phyloP scores from a whole-genome alignment of 371 early-diverging fungal genomes.

The Synchytrium microbalum region DNA sequence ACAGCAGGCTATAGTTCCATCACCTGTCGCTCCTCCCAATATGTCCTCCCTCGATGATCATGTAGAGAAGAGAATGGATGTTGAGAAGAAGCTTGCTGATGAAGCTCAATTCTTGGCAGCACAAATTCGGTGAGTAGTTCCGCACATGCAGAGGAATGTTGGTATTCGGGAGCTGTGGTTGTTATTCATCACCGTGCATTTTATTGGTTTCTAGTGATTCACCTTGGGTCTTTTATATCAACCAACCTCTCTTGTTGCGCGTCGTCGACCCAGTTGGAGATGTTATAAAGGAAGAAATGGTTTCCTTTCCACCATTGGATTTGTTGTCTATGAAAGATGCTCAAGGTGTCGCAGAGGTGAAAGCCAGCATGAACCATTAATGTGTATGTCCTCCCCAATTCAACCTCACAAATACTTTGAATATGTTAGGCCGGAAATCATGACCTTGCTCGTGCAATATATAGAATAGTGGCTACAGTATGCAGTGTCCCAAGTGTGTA shows the following conservation, averaged over 20 bases:
- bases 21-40: neutral
- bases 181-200: too few relatives aligned
- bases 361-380: neutral
- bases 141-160: too few relatives aligned
- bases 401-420: neutral
- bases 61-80: neutral
- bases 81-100: neutral
- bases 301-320: neutral
- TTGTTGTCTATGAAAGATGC: neutral
- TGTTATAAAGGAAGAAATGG: neutral
- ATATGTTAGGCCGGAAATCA: neutral
- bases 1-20: neutral
- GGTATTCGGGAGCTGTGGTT: too few relatives aligned
- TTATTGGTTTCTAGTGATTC: slow-evolving; percentile 1
- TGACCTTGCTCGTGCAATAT: neutral
- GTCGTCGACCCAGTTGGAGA: neutral
- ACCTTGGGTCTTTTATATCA: neutral
- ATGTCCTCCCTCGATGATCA: neutral
- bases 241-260: neutral
- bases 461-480: neutral
- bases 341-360: neutral
- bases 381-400: neutral
- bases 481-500: neutral
- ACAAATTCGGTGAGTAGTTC: neutral
- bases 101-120: neutral